These are phyloP conservation scores for Neurospora cerealis DNA, from an alignment of 495 filamentous ascomycete species.

Conservation along the genomic window DNA sequence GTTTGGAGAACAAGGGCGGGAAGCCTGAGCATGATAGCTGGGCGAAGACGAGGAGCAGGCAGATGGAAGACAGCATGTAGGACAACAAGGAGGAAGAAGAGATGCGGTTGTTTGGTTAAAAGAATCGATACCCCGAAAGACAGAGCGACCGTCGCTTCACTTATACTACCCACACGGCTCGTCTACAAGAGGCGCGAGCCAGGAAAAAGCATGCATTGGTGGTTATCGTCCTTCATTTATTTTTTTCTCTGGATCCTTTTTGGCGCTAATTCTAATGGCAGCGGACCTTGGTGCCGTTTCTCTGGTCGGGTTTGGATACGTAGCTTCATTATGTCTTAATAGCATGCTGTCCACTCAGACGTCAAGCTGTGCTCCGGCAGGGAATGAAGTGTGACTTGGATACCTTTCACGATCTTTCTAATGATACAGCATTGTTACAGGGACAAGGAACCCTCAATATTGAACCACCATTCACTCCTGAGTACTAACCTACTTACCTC, in stretches of 20 bases:
- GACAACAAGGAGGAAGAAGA: background rate
- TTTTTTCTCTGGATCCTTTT: background rate
- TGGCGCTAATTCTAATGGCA: background rate
- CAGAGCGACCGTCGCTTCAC: background rate
- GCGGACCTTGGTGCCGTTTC: background rate
- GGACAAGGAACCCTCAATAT: background rate
- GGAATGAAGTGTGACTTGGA: background rate
- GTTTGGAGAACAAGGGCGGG: constrained; percentile 46
- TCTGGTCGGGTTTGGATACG: background rate
- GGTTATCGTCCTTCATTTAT: background rate
- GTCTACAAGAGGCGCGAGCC: background rate
- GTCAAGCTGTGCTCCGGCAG: background rate
- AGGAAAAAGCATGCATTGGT: background rate
- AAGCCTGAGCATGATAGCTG: constrained; percentile 54
- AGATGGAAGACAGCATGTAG: constrained; percentile 69
- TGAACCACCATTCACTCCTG: background rate
- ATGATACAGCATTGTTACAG: background rate
- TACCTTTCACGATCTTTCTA: background rate
- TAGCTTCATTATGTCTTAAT: background rate
- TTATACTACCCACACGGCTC: background rate
- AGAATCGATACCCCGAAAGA: constrained; percentile 5
- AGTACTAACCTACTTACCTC: background rate
- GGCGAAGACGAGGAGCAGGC: constrained; percentile 53
- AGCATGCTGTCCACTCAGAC: background rate
- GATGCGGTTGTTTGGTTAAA: background rate